Base-by-base conservation (phyloP, 129 eudicot genomes). In the Flaveria bidentis region DNA sequence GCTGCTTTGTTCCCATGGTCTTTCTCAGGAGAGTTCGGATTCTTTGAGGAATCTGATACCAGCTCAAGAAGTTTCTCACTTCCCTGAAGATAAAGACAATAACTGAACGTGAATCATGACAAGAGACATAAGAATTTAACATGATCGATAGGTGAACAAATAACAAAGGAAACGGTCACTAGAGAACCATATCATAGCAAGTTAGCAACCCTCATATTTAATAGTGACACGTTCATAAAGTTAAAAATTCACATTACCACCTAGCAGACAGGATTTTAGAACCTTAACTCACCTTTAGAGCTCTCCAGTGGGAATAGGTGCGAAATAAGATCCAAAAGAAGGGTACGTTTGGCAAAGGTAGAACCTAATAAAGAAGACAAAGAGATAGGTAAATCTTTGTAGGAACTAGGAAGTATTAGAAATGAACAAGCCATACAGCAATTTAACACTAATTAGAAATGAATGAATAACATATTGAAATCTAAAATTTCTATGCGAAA, bases 241-340 rank as follows among this genome's bases (percentile, higher is more conserved):
- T 52, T 66, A 60, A 49, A 76, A 39, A 58, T 36, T 25, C 25
- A 10, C 5, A 56, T 51, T 42, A 18, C 33, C 42, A 33, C 62
- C 25, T 22, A 65, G 36, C 46, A 42, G 60, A 69, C 75, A 53
- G 63, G 47, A 12, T 46, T 39, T 30, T 10, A 69, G 16, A 76
- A 70, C 63, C 68, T 82, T 61, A n/a, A 36, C 87, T 72, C 67
- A 91, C 99, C 94, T 95, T 83, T 44, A 81, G 85, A 78, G 99
- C 99, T 82, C 91, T 90, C 97, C 96, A 95, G 80, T 91, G 94
- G 64, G 97, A 91, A 79, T 91, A 91, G 6, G 96, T 73, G 45
- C 97, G 99, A 73, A 88, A 91, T 51, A 89, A 86, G 60, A 86
- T 78, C 97, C 99, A 95, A 75, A 95, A 95, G 86, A 95, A 95